These are phyloP conservation scores for Biscogniauxia mediterranea DNA, from an alignment of 2,329 filamentous ascomycete species.

Conservation along the genomic window DNA sequence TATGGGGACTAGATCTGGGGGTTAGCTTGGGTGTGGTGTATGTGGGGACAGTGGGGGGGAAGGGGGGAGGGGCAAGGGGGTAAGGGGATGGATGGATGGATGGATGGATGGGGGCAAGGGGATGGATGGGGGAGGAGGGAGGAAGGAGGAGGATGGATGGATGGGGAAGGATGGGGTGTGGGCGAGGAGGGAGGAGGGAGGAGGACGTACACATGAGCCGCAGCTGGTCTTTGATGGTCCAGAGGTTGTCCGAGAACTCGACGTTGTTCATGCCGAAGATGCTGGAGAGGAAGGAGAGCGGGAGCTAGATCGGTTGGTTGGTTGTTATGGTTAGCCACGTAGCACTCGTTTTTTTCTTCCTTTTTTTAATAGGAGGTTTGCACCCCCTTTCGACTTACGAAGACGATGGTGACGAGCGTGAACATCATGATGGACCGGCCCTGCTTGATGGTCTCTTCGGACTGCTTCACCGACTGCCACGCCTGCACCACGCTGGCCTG, in stretches of 20 bases:
- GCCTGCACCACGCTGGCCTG: constrained; percentile 46
- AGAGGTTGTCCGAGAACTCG: constrained; percentile 15
- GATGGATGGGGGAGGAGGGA: too few relatives aligned
- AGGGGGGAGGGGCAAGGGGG: not conserved
- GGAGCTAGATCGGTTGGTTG: constrained; percentile 29
- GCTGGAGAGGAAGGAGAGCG: constrained; percentile 38
- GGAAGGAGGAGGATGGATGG: too few relatives aligned
- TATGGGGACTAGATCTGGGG: constrained; percentile 24
- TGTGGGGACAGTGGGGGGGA: not conserved
- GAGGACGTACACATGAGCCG: not conserved
- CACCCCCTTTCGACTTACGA: constrained; percentile 33
- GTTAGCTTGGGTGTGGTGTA: not conserved
- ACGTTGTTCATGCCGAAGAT: constrained; percentile 40
- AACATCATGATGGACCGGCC: constrained; percentile 45
- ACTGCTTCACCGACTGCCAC: constrained; percentile 38
- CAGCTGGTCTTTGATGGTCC: constrained; percentile 1
- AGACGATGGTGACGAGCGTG: constrained; percentile 46
- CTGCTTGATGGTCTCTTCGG: constrained; percentile 40
- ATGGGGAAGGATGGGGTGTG: too few relatives aligned
- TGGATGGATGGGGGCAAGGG: too few relatives aligned
- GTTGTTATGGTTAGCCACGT: not conserved
- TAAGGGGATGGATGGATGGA: too few relatives aligned
- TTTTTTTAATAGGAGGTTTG: not conserved
- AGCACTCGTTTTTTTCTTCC: too few relatives aligned
- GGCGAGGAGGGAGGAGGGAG: not conserved